Evolutionary conservation across 148 eudicot species (phyloP).

Genomic region (Rhododendron molle): DNA sequence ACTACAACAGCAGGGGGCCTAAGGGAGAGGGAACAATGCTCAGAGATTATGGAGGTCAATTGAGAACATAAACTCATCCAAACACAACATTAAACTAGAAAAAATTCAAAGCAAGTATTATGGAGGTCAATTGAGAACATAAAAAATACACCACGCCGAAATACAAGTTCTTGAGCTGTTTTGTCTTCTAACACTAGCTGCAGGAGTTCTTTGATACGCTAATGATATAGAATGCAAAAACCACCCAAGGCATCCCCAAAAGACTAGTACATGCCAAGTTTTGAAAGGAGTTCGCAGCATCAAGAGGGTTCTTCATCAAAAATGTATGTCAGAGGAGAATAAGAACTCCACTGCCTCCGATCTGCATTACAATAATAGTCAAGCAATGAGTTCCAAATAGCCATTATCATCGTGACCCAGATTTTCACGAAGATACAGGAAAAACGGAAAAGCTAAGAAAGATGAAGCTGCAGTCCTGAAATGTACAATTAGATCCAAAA

Average conservation of each 20-base stretch:
- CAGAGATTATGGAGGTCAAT: too few relatives aligned
- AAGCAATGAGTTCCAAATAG: background rate
- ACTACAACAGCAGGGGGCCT: too few relatives aligned
- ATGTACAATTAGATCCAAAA: too few relatives aligned
- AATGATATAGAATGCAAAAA: too few relatives aligned
- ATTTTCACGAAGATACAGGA: background rate
- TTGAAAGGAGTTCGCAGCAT: conserved; percentile 60
- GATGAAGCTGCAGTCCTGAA: background rate
- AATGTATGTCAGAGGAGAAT: conserved; percentile 83
- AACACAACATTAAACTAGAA: too few relatives aligned
- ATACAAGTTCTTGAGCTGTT: background rate
- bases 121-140: too few relatives aligned
- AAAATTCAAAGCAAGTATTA: too few relatives aligned
- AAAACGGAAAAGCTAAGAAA: background rate
- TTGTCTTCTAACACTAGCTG: background rate
- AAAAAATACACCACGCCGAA: too few relatives aligned
- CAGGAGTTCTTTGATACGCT: background rate
- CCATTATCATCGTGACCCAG: background rate
- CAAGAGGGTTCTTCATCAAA: conserved; percentile 91
- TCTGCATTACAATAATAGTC: conserved; percentile 37
- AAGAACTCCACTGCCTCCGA: conserved; percentile 92
- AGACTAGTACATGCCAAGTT: conserved; percentile 38
- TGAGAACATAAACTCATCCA: too few relatives aligned
- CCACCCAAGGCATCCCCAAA: background rate
- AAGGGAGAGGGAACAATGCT: too few relatives aligned